A percentile compares a stretch with the other conserved stretches of the same genome.
phyloP scores from a whole-genome alignment of 805 yeast species.

The Metschnikowia cubensis region DNA sequence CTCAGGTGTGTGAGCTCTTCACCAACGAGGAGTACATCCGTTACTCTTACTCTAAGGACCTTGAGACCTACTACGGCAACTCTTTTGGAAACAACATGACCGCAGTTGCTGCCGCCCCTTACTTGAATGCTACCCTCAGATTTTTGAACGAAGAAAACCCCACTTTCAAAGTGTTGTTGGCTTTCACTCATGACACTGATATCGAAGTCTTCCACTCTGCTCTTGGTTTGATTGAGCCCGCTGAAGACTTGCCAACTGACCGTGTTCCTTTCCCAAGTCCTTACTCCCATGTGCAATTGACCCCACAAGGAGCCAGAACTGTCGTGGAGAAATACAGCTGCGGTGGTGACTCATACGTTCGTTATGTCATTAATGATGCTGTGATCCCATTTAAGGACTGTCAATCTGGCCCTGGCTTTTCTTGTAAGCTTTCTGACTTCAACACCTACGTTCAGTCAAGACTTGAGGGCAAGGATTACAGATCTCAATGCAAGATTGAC shows the following conservation, averaged over 20 bases:
- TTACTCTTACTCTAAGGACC: slow-evolving; percentile 57
- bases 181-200: slow-evolving; percentile 74
- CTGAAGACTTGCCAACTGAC: slow-evolving; percentile 41
- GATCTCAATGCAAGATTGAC: slow-evolving; percentile 24
- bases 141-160: slow-evolving; percentile 42
- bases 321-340: slow-evolving; percentile 36
- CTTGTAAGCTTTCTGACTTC: slow-evolving; percentile 37
- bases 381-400: slow-evolving; percentile 35
- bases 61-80: slow-evolving; percentile 54
- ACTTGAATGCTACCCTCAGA: slow-evolving; percentile 47
- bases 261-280: slow-evolving; percentile 45
- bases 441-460: slow-evolving; percentile 27
- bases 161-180: slow-evolving; percentile 55
- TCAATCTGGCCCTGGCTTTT: slow-evolving; percentile 40
- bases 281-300: slow-evolving; percentile 39
- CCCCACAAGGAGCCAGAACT: slow-evolving; percentile 41
- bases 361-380: slow-evolving; percentile 39
- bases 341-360: slow-evolving; percentile 28
- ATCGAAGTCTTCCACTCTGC: slow-evolving; percentile 60
- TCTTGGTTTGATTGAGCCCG: slow-evolving; percentile 51
- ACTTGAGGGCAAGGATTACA: slow-evolving; percentile 24
- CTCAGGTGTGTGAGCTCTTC: slow-evolving; percentile 64
- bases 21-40: slow-evolving; percentile 64
- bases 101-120: slow-evolving; percentile 56
- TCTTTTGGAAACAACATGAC: slow-evolving; percentile 63